phyloP scores from a whole-genome alignment of 306 rosid genomes.

The Spatholobus suberectus region DNA sequence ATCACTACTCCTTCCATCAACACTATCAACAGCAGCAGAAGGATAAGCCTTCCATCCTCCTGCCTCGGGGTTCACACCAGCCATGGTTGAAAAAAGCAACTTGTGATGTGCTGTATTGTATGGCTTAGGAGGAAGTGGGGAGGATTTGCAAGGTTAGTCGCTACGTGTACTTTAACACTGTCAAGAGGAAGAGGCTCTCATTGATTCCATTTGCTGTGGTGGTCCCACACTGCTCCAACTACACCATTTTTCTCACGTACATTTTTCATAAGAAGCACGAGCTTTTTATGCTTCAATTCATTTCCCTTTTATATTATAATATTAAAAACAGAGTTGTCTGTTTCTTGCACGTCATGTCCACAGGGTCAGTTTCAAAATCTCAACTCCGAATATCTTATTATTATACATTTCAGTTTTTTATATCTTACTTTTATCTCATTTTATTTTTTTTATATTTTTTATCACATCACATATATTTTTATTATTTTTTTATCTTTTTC shows the following conservation, averaged over 20 bases:
- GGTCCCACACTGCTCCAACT: constrained; percentile 24
- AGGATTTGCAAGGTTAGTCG: not conserved
- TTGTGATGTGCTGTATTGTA: not conserved
- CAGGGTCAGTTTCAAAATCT: not conserved
- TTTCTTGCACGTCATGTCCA: not conserved
- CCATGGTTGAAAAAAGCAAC: constrained; percentile 34
- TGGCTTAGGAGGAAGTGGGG: constrained; percentile 12
- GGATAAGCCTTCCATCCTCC: not conserved
- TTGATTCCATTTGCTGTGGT: not conserved
- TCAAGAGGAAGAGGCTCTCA: constrained; percentile 35
- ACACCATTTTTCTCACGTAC: not conserved
- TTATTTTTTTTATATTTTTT: no score
- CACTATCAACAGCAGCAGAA: not conserved
- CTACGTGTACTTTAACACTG: not conserved
- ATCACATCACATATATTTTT: no score
- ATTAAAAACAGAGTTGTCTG: not conserved
- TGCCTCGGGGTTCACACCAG: not conserved
- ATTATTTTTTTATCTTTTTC: no score
- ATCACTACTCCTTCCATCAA: not conserved
- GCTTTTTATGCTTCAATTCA: constrained; percentile 38
- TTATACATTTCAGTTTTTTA: no score
- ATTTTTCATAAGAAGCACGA: constrained; percentile 30
- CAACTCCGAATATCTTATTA: no score
- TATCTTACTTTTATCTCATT: no score
- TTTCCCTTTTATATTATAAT: not conserved